phyloP scores from a whole-genome alignment of 805 yeast genomes.

The Myxozyma geophila region DNA sequence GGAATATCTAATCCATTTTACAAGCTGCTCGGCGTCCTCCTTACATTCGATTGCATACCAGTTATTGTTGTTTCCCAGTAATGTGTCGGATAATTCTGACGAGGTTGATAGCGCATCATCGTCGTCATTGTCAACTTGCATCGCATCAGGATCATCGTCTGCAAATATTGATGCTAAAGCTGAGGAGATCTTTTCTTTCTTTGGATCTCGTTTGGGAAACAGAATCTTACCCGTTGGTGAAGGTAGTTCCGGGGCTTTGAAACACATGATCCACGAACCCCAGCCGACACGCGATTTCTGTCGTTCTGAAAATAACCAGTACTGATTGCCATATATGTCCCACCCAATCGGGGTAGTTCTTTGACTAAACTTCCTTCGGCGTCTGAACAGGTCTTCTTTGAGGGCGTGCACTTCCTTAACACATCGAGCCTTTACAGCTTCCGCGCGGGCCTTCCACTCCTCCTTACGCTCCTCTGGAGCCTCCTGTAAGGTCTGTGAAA shows the following conservation, averaged over 20 bases:
- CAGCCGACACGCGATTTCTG: constrained; percentile 40
- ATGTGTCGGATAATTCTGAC: constrained; percentile 26
- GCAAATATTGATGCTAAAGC: background rate
- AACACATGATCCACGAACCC: constrained; percentile 46
- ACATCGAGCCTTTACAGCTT: constrained; percentile 40
- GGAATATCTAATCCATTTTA: constrained; percentile 25
- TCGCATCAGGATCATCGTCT: background rate
- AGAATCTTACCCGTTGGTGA: constrained; percentile 34
- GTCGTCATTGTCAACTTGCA: background rate
- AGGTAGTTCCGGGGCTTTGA: constrained; percentile 27
- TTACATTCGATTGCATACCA: constrained; percentile 30
- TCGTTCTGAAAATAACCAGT: constrained; percentile 47
- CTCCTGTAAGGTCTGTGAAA: constrained; percentile 37
- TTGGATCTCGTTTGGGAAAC: constrained; percentile 21
- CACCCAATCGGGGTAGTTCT: constrained; percentile 45
- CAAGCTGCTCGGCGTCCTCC: constrained; percentile 32
- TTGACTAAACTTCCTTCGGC: constrained; percentile 41
- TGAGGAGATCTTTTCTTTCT: constrained; percentile 4
- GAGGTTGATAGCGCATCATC: constrained; percentile 24
- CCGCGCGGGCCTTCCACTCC: constrained; percentile 40
- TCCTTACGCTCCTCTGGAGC: constrained; percentile 33
- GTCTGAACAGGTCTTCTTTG: constrained; percentile 41
- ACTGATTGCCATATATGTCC: constrained; percentile 45
- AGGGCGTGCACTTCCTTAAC: constrained; percentile 39
- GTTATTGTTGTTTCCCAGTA: constrained; percentile 32